Conservation (phyloP, 805 yeast species). For the Monosporozyma unispora region DNA sequence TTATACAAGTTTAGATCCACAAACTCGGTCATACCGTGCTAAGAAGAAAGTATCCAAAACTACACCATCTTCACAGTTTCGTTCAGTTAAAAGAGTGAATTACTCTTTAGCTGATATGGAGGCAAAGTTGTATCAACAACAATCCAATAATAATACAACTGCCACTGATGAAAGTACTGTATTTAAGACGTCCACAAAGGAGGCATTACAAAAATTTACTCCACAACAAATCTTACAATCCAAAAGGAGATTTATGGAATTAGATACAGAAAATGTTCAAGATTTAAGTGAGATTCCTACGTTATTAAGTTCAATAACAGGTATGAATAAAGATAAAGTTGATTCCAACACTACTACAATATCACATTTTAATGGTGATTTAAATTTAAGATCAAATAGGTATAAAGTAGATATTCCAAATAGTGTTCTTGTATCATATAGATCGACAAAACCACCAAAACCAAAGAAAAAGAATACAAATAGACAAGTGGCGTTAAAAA, state of each 20-base stretch:
- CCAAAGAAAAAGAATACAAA: constrained; percentile 27
- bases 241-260: constrained; percentile 26
- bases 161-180: constrained; percentile 2
- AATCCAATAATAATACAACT: constrained; percentile 3
- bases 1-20: constrained; percentile 21
- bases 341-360: constrained; percentile 15
- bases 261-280: constrained; percentile 25
- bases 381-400: constrained; percentile 13
- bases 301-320: constrained; percentile 25
- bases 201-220: constrained; percentile 17
- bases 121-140: constrained; percentile 19
- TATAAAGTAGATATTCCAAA: constrained; percentile 27
- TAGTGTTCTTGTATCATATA: constrained; percentile 21
- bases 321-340: constrained; percentile 25
- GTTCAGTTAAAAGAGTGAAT: constrained; percentile 27
- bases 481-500: constrained; percentile 25
- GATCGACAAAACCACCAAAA: constrained; percentile 28
- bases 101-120: constrained; percentile 30
- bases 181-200: constrained; percentile 9
- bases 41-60: constrained; percentile 14
- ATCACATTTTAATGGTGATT: constrained; percentile 5
- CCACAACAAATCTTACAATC: constrained; percentile 27
- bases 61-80: constrained; percentile 12
- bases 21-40: constrained; percentile 14
- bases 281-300: constrained; percentile 25